A percentile compares a stretch with the other conserved stretches of the same genome.
These are phyloP conservation scores for Botrytis deweyae DNA, from an alignment of 2,329 filamentous ascomycete genomes.

Conservation along the genomic window DNA sequence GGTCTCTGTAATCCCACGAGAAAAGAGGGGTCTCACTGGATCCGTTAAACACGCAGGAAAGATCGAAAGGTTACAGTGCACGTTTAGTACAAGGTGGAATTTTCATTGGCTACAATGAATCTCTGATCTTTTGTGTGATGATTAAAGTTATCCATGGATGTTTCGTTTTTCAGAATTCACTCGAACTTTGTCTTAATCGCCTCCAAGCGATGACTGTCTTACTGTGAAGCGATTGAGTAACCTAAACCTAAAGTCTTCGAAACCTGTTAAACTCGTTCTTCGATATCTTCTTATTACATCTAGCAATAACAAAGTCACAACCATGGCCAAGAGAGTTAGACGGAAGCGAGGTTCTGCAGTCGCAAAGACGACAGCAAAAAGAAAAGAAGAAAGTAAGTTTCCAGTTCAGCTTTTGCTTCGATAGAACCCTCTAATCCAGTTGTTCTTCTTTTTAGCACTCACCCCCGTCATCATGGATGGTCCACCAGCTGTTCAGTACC, in stretches of 20 bases:
- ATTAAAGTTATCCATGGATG: background rate
- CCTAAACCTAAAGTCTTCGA: rapidly evolving
- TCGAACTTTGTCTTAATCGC: background rate
- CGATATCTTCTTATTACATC: background rate
- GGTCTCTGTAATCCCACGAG: background rate
- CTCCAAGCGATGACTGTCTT: background rate
- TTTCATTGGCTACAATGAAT: rapidly evolving
- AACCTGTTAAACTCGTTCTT: rapidly evolving
- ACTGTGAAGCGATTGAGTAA: rapidly evolving
- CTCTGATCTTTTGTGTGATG: too few relatives aligned
- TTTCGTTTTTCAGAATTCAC: background rate
- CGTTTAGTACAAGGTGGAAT: background rate
- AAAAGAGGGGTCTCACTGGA: background rate
- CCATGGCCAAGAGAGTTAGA: too few relatives aligned
- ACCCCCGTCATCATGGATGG: rapidly evolving
- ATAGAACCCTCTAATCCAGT: background rate
- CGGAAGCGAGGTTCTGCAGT: rapidly evolving
- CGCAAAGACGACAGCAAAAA: background rate
- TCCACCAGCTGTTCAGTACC: rapidly evolving
- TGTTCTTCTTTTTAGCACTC: background rate
- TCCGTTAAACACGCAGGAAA: too few relatives aligned
- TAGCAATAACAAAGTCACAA: background rate
- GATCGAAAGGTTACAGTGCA: background rate
- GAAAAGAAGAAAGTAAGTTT: background rate
- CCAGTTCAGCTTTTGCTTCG: background rate